These are phyloP conservation scores for Castanea mollissima DNA, from an alignment of 306 rosid species.

Conservation along the genomic window DNA sequence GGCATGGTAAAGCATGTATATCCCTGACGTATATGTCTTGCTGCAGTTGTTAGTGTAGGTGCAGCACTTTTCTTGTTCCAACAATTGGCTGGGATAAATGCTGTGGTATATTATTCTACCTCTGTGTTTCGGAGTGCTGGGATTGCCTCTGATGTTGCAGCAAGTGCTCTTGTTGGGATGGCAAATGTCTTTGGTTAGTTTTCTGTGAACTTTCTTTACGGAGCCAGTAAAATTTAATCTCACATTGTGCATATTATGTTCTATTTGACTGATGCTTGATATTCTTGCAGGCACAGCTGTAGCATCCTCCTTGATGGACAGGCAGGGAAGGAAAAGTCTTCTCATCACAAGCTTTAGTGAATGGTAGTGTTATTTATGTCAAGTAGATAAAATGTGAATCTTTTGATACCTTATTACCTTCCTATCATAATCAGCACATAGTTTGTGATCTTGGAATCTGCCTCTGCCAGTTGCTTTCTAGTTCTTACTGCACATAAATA, in stretches of 20 bases:
- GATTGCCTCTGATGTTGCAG: constrained; percentile 91
- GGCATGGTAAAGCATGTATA: not conserved
- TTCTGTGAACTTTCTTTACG: constrained; percentile 1
- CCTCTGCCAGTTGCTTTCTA: not conserved
- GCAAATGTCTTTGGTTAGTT: constrained; percentile 88
- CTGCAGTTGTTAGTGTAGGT: constrained; percentile 88
- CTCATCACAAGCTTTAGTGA: constrained; percentile 76
- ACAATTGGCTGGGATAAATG: constrained; percentile 96
- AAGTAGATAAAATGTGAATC: not conserved
- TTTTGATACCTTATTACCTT: not conserved
- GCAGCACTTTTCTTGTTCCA: constrained; percentile 84
- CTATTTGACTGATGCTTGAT: constrained; percentile 18
- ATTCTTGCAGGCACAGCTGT: constrained; percentile 64
- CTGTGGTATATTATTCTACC: constrained; percentile 93
- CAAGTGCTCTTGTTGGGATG: constrained; percentile 95
- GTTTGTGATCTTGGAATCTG: not conserved
- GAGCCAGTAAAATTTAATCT: not conserved
- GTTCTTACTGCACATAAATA: not conserved
- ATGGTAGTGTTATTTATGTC: constrained; percentile 56
- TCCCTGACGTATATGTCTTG: constrained; percentile 22
- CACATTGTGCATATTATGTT: constrained; percentile 1
- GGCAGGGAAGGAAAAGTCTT: constrained; percentile 86
- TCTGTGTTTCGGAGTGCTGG: constrained; percentile 94
- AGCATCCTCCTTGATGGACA: constrained; percentile 93
- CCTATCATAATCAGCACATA: not conserved